These are phyloP conservation scores for Neurospora sp. DNA, from an alignment of 495 filamentous ascomycete species.

Conservation along the genomic window DNA sequence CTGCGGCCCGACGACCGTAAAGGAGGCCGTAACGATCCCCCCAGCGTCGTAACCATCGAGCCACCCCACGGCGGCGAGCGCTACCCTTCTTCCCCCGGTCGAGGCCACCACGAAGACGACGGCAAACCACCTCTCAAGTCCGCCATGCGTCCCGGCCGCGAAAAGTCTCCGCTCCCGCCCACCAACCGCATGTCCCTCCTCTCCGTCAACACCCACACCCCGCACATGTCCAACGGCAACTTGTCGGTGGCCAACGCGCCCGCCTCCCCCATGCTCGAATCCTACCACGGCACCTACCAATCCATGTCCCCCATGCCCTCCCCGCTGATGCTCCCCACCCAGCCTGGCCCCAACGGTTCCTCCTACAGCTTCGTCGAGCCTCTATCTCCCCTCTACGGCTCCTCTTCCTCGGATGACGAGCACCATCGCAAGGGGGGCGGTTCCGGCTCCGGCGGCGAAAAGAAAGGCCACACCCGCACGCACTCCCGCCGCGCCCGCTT, in stretches of 20 bases:
- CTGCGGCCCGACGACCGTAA: constrained; percentile 7
- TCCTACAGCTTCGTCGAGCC: constrained; percentile 19
- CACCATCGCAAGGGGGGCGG: constrained; percentile 2
- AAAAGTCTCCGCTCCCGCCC: constrained; percentile 38
- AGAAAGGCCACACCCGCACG: constrained; percentile 10
- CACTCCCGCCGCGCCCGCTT: constrained; percentile 48
- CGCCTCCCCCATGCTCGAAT: constrained; percentile 77
- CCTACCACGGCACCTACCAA: constrained; percentile 92
- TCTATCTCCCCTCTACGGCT: constrained; percentile 26
- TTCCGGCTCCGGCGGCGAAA: constrained; percentile 16
- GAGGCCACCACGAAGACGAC: constrained; percentile 1
- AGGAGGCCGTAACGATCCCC: constrained; percentile 7
- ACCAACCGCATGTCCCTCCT: constrained; percentile 37
- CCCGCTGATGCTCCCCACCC: constrained; percentile 44
- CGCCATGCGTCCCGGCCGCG: constrained; percentile 25
- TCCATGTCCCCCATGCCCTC: constrained; percentile 92
- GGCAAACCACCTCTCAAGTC: constrained; percentile 15
- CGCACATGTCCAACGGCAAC: constrained; percentile 15
- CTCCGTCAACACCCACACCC: constrained; percentile 32
- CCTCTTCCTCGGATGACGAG: constrained; percentile 29
- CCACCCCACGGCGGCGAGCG: constrained; percentile 9
- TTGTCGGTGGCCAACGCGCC: constrained; percentile 49
- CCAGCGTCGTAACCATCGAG: constrained; percentile 29
- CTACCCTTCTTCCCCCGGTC: constrained; percentile 5
- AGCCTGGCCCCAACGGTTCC: constrained; percentile 15